phyloP scores from a whole-genome alignment of 257 asterid genomes.

The Gardenia jasminoides region DNA sequence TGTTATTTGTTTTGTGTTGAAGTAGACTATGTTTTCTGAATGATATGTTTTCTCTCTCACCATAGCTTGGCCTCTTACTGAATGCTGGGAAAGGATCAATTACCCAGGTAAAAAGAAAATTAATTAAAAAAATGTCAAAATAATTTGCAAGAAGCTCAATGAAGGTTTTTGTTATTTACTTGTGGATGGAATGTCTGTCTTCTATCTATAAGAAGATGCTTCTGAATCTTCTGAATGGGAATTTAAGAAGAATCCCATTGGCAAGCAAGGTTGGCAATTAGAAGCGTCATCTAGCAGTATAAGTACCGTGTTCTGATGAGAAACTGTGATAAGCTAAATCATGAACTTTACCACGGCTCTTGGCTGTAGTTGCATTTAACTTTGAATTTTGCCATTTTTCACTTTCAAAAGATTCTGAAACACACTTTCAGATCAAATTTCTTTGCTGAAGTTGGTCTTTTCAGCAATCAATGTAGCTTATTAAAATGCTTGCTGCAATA shows the following conservation, averaged over 20 bases:
- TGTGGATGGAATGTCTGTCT: not conserved
- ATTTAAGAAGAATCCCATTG: not conserved
- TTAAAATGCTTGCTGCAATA: conserved; percentile 12
- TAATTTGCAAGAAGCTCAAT: not conserved
- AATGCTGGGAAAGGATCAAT: not conserved
- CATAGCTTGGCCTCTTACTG: not conserved
- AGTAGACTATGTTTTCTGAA: no score
- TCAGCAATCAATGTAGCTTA: conserved; percentile 6
- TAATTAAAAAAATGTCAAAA: not conserved
- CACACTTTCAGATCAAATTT: not conserved
- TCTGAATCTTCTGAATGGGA: not conserved
- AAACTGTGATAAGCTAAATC: not conserved
- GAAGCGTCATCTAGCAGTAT: not conserved
- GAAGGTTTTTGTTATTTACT: not conserved
- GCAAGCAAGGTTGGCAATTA: not conserved
- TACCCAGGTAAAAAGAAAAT: not conserved
- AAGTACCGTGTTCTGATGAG: not conserved
- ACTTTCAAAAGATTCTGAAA: not conserved
- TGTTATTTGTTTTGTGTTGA: not conserved
- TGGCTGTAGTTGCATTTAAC: not conserved
- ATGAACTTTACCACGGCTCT: not conserved
- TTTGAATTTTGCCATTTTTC: not conserved
- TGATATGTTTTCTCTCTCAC: not conserved
- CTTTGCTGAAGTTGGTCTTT: not conserved
- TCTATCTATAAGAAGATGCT: not conserved